phyloP scores from a whole-genome alignment of 2,329 filamentous ascomycete genomes.

The Hawksworthiomyces lignivorus region DNA sequence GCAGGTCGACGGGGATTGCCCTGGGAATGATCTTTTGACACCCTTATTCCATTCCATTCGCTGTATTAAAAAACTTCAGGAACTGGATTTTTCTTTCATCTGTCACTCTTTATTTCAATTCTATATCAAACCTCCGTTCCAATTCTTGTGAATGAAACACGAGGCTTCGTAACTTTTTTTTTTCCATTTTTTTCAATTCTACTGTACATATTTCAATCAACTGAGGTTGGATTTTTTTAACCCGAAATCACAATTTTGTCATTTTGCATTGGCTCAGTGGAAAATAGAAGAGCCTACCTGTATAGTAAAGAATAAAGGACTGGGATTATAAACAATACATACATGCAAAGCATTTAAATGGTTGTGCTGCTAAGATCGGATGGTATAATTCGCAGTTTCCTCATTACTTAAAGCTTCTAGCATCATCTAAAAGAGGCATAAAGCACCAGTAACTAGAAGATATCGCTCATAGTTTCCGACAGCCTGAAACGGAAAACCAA shows the following conservation, averaged over 20 bases:
- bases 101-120: not conserved
- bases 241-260: too few species aligned
- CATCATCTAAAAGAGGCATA: too few species aligned
- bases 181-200: conserved; percentile 1
- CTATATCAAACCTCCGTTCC: not conserved
- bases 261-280: too few species aligned
- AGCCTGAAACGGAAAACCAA: too few species aligned
- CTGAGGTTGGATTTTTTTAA: too few species aligned
- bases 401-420: too few species aligned
- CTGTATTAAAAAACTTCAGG: conserved; percentile 10
- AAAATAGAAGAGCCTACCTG: not conserved
- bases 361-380: too few species aligned
- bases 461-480: too few species aligned
- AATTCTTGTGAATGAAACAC: too few species aligned
- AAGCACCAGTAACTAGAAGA: too few species aligned
- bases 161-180: not conserved
- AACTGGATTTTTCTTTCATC: conserved; percentile 1
- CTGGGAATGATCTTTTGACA: conserved; percentile 13
- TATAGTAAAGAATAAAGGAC: not conserved
- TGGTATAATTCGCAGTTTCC: too few species aligned
- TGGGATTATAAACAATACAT: conserved; percentile 2
- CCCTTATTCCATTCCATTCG: conserved; percentile 16
- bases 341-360: too few species aligned
- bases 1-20: conserved; percentile 9
- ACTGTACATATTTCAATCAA: conserved; percentile 8